phyloP scores from a whole-genome alignment of 2,329 filamentous ascomycete species.

The Neonectria coccinea region DNA sequence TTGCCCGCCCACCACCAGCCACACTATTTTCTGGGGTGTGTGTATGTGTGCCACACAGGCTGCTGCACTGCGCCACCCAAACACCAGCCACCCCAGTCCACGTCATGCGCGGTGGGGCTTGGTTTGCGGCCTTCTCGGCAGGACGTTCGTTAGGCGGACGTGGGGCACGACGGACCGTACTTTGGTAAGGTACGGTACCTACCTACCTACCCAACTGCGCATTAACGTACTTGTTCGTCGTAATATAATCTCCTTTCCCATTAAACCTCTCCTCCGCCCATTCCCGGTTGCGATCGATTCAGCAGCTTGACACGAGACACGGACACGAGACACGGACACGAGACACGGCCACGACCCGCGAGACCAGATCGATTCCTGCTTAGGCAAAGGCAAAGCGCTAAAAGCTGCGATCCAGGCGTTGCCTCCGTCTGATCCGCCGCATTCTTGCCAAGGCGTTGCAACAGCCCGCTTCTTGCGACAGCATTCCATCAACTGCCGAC shows the following conservation, averaged over 20 bases:
- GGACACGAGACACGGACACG: background rate
- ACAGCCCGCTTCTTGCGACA: constrained; percentile 16
- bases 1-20: constrained; percentile 24
- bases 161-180: constrained; percentile 18
- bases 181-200: background rate
- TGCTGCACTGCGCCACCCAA: constrained; percentile 31
- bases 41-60: constrained; percentile 21
- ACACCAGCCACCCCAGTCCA: constrained; percentile 45
- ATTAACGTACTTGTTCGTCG: constrained; percentile 6
- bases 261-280: background rate
- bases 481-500: constrained; percentile 21
- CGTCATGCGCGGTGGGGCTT: constrained; percentile 39
- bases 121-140: constrained; percentile 23
- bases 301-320: constrained; percentile 1
- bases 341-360: background rate
- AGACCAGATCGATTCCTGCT: background rate
- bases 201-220: constrained; percentile 27
- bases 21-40: constrained; percentile 18
- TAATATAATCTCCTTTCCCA: constrained; percentile 6
- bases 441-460: constrained; percentile 3
- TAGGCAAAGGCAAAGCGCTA: constrained; percentile 26
- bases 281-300: constrained; percentile 6
- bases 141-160: constrained; percentile 26
- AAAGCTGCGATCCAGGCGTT: constrained; percentile 5
- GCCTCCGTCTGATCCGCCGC: constrained; percentile 10